Base-by-base conservation (phyloP, 768 basidiomycete genomes). In the Pleurotus djamor region DNA sequence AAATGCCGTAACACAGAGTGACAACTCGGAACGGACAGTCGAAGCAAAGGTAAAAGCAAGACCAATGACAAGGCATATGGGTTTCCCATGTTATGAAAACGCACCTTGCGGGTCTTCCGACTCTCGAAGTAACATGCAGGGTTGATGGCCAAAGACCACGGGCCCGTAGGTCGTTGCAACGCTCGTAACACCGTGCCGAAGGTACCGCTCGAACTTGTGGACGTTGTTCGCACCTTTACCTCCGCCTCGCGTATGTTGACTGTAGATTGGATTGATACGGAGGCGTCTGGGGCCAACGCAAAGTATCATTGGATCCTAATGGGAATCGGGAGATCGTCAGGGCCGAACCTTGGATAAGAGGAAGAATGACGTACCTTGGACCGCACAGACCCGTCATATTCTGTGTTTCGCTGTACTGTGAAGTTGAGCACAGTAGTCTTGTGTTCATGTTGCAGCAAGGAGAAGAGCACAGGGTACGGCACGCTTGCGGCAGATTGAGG, bases 201-300 rank as follows among this genome's bases (percentile, higher is more conserved):
- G 79, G 73, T 86, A 99, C 35, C 92, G 85, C 74, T 97, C 94
- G 57, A 90, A 96, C 68, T 98, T 99, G 80, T 98, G 96, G 2
- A 97, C 94, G 66, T 98, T 98, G 79, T 99, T 99, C 45, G 86
- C 80, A 9, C 95, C 94, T 70, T 89, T 92, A 13, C 91, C 92
- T 14, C 94, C 94, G 10, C 94, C 95, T 5, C 87, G 84, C 3
- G 91, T 88, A 65, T 96, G 94, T 67, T 97, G 94, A 64, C 94
- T 96, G 76, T 91, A 99, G 35, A 96, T 73, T 0, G 97, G 97
- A 63, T 89, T 92, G 44, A 95, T 87, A 16, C 79, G 80, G 64
- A 97, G 79, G 45, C 95, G 85, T 47, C 96, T 86, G 9, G 94
- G 91, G 1, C 96, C 97, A 28, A 94, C 85, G 67, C 92, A 94